These are phyloP conservation scores for Petunia axillaris DNA, from an alignment of 257 asterid genomes.

Conservation along the genomic window DNA sequence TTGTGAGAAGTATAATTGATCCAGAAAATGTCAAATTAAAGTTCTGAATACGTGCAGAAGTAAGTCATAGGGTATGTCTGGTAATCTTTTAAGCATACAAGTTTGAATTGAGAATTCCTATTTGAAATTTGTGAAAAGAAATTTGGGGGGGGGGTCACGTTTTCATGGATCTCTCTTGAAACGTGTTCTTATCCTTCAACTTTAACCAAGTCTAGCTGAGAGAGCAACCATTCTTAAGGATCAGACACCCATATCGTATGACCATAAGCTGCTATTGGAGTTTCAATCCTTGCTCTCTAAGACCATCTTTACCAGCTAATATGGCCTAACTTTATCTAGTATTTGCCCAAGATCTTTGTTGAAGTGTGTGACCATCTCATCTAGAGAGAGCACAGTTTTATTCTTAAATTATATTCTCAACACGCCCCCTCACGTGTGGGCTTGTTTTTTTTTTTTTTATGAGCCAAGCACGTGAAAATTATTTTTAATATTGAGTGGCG, in stretches of 20 bases:
- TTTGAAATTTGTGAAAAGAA: constrained; percentile 3
- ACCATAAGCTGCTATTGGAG: constrained; percentile 11
- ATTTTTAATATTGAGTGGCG: too few relatives aligned
- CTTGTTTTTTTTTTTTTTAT: too few relatives aligned
- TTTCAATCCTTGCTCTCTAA: constrained; percentile 6
- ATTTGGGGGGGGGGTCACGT: neutral
- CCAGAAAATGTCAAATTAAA: neutral
- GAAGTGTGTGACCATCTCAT: too few relatives aligned
- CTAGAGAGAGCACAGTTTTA: too few relatives aligned
- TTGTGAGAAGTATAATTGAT: neutral
- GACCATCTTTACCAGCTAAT: neutral
- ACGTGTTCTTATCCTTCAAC: constrained; percentile 2
- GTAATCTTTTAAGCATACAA: neutral
- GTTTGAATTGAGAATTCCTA: neutral
- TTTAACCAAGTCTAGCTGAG: neutral
- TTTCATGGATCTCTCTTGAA: constrained; percentile 13
- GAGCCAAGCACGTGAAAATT: too few relatives aligned
- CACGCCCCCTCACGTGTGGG: too few relatives aligned
- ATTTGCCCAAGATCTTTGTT: neutral
- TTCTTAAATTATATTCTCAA: too few relatives aligned
- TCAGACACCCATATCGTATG: constrained; percentile 1
- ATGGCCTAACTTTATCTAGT: neutral
- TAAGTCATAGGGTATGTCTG: neutral
- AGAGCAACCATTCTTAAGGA: neutral
- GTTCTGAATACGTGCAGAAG: neutral